These are phyloP conservation scores for Calamus simplicifolius DNA, from an alignment of 176 grass and related monocot genomes.

Conservation along the genomic window DNA sequence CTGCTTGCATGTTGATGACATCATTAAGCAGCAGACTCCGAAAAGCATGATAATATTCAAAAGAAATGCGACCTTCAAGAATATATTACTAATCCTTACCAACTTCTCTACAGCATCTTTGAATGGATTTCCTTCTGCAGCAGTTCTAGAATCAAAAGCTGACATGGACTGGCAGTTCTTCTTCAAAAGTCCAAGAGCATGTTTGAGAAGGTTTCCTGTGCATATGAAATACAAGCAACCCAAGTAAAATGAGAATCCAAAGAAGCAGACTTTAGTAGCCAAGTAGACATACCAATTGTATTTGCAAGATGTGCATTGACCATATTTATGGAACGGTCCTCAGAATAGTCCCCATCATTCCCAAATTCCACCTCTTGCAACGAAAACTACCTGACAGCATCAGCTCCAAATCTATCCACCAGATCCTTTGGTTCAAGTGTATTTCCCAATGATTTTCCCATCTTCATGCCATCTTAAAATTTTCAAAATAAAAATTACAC, in stretches of 20 bases:
- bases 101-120: constrained; percentile 40
- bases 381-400: constrained; percentile 98
- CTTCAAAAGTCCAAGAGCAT: no score
- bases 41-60: no score
- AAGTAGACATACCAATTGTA: constrained; percentile 58
- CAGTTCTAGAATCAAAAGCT: constrained; percentile 55
- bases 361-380: constrained; percentile 91
- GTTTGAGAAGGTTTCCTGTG: constrained; percentile 95
- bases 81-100: no score
- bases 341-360: constrained; percentile 92
- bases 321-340: constrained; percentile 87
- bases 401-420: constrained; percentile 64
- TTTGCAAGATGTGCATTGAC: constrained; percentile 98
- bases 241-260: no score
- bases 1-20: constrained; percentile 37
- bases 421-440: constrained; percentile 94
- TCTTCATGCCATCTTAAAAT: constrained; percentile 97
- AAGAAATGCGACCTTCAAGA: no score
- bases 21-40: no score
- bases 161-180: constrained; percentile 55
- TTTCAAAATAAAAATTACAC: constrained; percentile 45
- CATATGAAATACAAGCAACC: neutral
- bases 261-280: no score
- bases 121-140: constrained; percentile 52
- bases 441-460: no score